These are phyloP conservation scores for Gloeopeniophorella convolvens DNA, from an alignment of 768 basidiomycete genomes.

Conservation along the genomic window DNA sequence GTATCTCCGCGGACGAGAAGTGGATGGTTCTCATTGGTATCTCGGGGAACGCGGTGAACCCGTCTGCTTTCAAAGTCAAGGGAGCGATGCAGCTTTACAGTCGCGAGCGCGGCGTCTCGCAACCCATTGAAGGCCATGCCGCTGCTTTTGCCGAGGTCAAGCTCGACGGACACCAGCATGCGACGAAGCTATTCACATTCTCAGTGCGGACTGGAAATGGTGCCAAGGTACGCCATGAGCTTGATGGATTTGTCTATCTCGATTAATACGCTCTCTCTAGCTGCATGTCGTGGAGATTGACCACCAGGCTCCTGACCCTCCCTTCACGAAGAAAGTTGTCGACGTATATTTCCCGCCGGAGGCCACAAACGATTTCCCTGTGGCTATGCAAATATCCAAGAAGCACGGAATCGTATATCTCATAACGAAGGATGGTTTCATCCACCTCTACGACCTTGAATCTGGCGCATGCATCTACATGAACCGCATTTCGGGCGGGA, in stretches of 20 bases:
- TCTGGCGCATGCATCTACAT: constrained; percentile 97
- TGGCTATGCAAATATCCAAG: constrained; percentile 97
- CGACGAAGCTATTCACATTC: constrained; percentile 91
- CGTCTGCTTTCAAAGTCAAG: constrained; percentile 97
- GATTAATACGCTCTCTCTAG: constrained; percentile 34
- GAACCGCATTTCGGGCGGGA: constrained; percentile 99
- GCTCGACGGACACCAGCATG: constrained; percentile 76
- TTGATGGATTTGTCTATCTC: background rate
- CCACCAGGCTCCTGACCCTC: constrained; percentile 84
- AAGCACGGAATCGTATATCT: constrained; percentile 96
- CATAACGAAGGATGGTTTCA: constrained; percentile 98
- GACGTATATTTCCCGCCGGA: constrained; percentile 99
- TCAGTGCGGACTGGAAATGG: constrained; percentile 91
- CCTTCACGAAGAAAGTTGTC: constrained; percentile 93
- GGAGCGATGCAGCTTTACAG: constrained; percentile 97
- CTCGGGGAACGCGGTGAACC: constrained; percentile 83
- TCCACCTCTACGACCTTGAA: constrained; percentile 97
- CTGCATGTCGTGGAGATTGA: constrained; percentile 98
- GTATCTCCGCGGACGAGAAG: constrained; percentile 84
- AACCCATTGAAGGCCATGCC: constrained; percentile 97
- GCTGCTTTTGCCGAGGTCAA: constrained; percentile 91
- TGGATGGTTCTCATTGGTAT: constrained; percentile 98
- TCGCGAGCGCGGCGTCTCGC: constrained; percentile 83
- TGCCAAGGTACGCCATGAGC: constrained; percentile 66
- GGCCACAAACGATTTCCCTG: constrained; percentile 98